Evolutionary conservation across 495 filamentous ascomycete genomes (phyloP), one percentile per base, ranked within the genome.

Genomic region (Filosporella fistucella): DNA sequence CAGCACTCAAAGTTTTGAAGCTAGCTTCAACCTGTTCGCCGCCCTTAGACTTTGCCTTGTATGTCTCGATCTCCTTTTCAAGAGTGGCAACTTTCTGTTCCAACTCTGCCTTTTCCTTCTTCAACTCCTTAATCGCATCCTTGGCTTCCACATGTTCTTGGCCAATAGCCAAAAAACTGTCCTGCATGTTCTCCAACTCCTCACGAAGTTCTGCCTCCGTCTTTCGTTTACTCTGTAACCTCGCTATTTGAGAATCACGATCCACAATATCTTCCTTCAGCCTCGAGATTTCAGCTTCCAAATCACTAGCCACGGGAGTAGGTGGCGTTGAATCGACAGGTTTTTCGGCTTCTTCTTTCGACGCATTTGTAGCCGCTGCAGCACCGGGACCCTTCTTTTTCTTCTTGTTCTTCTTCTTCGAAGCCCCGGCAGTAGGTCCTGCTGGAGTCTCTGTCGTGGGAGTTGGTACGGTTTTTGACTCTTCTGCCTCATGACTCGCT

Each of bases 341-440:
- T 23, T 62, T 54, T 24, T 65, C 49, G 38, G 64, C 55, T 6
- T 54, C 49, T 22, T 61, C 35, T 2, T 54, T 40, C 4, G 58
- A 8, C 28, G n/a, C 9, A 4, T 14, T 14, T 10, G 41, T 38
- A 37, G 47, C 12, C 29, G 51, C 21, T 42, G 49, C 37, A 55
- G 51, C 44, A 49, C 66, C 64, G 12, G 74, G 78, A 30, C 79
- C 82, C 73, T 89, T 95, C 75, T 93, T 95, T 73, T 91, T 95
- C 63, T 91, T 93, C 42, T 82, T 87, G 38, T 86, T 93, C 60
- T 88, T 95, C 70, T 89, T 93, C 63, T 84, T 89, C 16, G 65
- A 64, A 4, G 59, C 65, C n/a, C 57, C 53, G 0, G 60, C 18
- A 10, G 58, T 35, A 17, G 67, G 42, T 4, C 54, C 40, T 10